Evolutionary conservation across 805 yeast genomes (phyloP).

Genomic region (Ogataea pini): DNA sequence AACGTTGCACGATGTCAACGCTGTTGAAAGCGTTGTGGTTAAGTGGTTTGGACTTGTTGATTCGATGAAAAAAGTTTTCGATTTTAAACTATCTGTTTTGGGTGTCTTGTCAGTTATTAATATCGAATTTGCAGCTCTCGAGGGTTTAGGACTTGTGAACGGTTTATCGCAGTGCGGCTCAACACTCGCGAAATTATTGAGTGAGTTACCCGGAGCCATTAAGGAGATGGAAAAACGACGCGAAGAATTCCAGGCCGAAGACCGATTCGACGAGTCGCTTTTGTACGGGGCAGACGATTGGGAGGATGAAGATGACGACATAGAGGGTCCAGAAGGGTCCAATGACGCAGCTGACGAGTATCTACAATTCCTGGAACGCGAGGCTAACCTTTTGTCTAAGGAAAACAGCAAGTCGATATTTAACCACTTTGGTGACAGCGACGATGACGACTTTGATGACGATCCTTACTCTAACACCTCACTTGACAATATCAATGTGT

Average conservation of each 20-base stretch:
- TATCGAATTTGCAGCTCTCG: slow-evolving; percentile 27
- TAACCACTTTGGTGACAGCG: slow-evolving; percentile 44
- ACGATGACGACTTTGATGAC: slow-evolving; percentile 76
- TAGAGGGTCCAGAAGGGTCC: slow-evolving; percentile 25
- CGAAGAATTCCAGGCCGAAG: slow-evolving; percentile 48
- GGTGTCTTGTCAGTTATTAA: slow-evolving; percentile 58
- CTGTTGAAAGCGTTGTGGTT: slow-evolving; percentile 53
- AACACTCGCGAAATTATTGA: slow-evolving; percentile 52
- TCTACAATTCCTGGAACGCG: slow-evolving; percentile 48
- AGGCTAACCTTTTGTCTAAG: slow-evolving; percentile 40
- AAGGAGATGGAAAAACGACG: slow-evolving; percentile 63
- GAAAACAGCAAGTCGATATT: slow-evolving; percentile 31
- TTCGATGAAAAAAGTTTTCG: slow-evolving; percentile 68
- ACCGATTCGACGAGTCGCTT: slow-evolving; percentile 22
- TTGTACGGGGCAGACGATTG: slow-evolving; percentile 32
- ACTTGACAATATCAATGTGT: slow-evolving; percentile 74
- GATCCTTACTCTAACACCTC: slow-evolving; percentile 80
- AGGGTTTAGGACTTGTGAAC: slow-evolving; percentile 30
- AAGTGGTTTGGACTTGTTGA: slow-evolving; percentile 66
- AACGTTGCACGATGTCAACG: slow-evolving; percentile 46
- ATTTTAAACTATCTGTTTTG: slow-evolving; percentile 71
- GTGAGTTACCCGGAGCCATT: slow-evolving; percentile 71
- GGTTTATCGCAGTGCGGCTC: slow-evolving; percentile 51
- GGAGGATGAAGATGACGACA: slow-evolving; percentile 31
- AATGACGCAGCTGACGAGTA: slow-evolving; percentile 43